These are phyloP conservation scores for Microsporum audouinii DNA, from an alignment of 2,329 filamentous ascomycete genomes.

Conservation along the genomic window DNA sequence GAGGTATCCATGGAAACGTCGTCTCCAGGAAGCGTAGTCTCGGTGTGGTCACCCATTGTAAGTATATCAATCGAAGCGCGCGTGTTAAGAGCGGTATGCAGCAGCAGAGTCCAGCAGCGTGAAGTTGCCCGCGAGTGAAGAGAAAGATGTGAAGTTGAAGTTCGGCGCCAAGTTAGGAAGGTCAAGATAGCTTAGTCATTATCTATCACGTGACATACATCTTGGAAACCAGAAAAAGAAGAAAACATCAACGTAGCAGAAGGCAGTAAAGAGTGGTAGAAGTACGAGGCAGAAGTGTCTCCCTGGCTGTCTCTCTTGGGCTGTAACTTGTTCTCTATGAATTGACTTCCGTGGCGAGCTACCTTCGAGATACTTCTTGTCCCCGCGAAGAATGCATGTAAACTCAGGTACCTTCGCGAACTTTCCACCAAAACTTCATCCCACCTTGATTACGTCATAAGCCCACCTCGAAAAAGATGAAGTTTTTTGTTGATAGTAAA, in stretches of 20 bases:
- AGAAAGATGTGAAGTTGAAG: too few relatives aligned
- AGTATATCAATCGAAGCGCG: neutral
- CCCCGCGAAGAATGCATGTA: neutral
- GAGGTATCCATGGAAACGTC: constrained; percentile 29
- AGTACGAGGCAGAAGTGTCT: too few relatives aligned
- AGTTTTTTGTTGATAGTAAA: neutral
- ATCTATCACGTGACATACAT: too few relatives aligned
- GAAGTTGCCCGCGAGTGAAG: too few relatives aligned
- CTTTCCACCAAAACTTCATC: neutral
- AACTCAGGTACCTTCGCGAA: neutral
- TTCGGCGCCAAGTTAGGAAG: neutral
- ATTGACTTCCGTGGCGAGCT: neutral
- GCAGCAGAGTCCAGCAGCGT: neutral
- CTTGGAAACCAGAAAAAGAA: too few relatives aligned
- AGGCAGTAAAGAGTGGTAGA: too few relatives aligned
- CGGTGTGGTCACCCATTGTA: constrained; percentile 27
- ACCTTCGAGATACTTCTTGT: neutral
- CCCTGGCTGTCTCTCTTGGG: too few relatives aligned
- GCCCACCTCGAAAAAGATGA: neutral
- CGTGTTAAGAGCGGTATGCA: neutral
- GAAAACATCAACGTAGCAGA: too few relatives aligned
- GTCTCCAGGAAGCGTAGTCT: constrained; percentile 19
- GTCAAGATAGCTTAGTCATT: neutral
- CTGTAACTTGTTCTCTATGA: too few relatives aligned
- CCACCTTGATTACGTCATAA: constrained; percentile 10